These are phyloP conservation scores for Fraxinus paxiana DNA, from an alignment of 305 asterid genomes.

Conservation along the genomic window DNA sequence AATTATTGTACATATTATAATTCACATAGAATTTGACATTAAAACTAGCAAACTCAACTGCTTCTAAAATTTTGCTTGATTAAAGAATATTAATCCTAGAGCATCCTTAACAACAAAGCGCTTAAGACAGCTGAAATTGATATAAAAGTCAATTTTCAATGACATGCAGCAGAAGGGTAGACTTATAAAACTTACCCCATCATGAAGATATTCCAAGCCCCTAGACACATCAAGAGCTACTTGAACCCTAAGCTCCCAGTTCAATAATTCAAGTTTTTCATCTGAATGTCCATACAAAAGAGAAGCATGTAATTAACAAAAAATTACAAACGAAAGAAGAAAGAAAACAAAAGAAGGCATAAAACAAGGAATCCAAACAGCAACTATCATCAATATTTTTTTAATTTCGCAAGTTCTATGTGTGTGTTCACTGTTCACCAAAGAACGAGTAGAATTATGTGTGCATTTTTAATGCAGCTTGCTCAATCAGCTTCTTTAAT, in stretches of 20 bases:
- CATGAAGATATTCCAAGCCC: slow-evolving; percentile 91
- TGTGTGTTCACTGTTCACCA: neutral
- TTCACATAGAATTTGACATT: neutral
- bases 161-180: neutral
- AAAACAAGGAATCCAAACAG: neutral
- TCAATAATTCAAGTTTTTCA: slow-evolving; percentile 52
- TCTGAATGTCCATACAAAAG: slow-evolving; percentile 29
- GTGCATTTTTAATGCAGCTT: neutral
- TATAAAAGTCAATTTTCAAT: neutral
- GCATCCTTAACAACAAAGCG: neutral
- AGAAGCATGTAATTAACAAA: neutral
- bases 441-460: neutral
- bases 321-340: neutral
- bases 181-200: slow-evolving; percentile 57
- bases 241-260: slow-evolving; percentile 70
- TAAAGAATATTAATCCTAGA: neutral
- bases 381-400: neutral
- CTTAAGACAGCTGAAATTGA: neutral
- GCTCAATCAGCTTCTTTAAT: neutral
- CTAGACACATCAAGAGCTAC: slow-evolving; percentile 86
- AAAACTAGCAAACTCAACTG: neutral
- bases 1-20: neutral
- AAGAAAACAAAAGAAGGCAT: neutral
- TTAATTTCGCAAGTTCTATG: neutral
- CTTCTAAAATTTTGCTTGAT: neutral